Percentiles rank a stretch among this genome's conserved stretches.
Conservation (phyloP, 495 filamentous ascomycete species). For the Hypomontagnella submonticulosa region DNA sequence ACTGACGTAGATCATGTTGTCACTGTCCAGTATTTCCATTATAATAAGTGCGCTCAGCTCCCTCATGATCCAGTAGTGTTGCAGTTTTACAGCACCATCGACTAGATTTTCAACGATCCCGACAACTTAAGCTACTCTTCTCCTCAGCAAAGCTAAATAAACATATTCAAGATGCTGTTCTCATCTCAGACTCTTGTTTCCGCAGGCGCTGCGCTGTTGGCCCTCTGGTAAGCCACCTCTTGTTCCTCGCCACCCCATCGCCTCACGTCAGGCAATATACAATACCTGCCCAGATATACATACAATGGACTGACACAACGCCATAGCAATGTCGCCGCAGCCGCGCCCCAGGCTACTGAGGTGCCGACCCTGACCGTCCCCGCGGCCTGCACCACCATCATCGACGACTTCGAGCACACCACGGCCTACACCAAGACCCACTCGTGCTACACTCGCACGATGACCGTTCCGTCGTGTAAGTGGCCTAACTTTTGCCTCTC, state of each 20-base stretch:
- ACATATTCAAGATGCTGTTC: conserved; percentile 31
- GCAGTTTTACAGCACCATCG: conserved; percentile 1
- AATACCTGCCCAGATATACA: no score
- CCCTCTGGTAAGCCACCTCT: conserved; percentile 30
- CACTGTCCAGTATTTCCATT: no score
- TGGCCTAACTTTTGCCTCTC: neutral
- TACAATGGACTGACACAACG: conserved; percentile 2
- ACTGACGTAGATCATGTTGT: no score
- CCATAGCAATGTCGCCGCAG: conserved; percentile 21
- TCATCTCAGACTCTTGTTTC: conserved; percentile 25
- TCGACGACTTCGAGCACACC: conserved; percentile 38
- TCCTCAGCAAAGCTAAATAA: conserved; percentile 5
- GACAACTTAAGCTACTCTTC: neutral
- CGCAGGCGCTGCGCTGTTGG: conserved; percentile 23
- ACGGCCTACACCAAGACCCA: conserved; percentile 40
- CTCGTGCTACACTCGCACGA: conserved; percentile 43
- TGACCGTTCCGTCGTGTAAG: conserved; percentile 27
- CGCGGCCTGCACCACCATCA: conserved; percentile 43
- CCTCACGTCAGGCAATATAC: neutral
- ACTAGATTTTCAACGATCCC: neutral
- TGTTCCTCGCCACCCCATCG: neutral
- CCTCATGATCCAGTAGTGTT: neutral
- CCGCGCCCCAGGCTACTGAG: conserved; percentile 11
- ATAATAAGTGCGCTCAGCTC: neutral
- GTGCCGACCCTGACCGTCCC: conserved; percentile 30